These are phyloP conservation scores for Aspergillus viridinutans DNA, from an alignment of 2,329 filamentous ascomycete species.

Conservation along the genomic window DNA sequence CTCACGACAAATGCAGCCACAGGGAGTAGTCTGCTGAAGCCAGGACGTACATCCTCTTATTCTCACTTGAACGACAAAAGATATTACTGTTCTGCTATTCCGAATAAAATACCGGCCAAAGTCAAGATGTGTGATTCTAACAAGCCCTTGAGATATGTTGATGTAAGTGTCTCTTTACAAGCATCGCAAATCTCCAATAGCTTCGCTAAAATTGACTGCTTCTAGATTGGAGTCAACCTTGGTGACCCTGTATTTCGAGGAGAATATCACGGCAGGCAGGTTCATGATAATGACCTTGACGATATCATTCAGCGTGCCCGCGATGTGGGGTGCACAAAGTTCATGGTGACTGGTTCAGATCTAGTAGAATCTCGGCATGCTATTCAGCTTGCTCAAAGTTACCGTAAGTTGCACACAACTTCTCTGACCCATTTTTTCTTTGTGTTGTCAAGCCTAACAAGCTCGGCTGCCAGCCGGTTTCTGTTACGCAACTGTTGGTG, in stretches of 20 bases:
- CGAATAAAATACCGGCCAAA: conserved; percentile 1
- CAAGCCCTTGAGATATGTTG: conserved; percentile 42
- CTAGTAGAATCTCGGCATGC: conserved; percentile 72
- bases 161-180: conserved; percentile 33
- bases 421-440: conserved; percentile 5
- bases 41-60: not conserved
- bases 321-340: conserved; percentile 75
- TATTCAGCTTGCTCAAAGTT: conserved; percentile 65
- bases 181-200: not conserved
- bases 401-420: conserved; percentile 56
- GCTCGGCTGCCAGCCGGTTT: conserved; percentile 56
- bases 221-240: conserved; percentile 85
- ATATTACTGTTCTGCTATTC: conserved; percentile 9
- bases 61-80: conserved; percentile 3
- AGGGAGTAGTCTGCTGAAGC: not conserved
- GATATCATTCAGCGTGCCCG: conserved; percentile 74
- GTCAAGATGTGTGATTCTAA: conserved; percentile 33
- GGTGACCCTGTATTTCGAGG: conserved; percentile 88
- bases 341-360: conserved; percentile 92
- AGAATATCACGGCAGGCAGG: conserved; percentile 72
- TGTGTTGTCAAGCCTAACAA: conserved; percentile 12
- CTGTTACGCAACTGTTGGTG: conserved; percentile 86
- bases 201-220: conserved; percentile 11
- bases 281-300: conserved; percentile 42
- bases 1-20: not conserved